Evolutionary conservation across 2,329 filamentous ascomycete genomes (phyloP).

Genomic region (Cladophialophora yegresii): DNA sequence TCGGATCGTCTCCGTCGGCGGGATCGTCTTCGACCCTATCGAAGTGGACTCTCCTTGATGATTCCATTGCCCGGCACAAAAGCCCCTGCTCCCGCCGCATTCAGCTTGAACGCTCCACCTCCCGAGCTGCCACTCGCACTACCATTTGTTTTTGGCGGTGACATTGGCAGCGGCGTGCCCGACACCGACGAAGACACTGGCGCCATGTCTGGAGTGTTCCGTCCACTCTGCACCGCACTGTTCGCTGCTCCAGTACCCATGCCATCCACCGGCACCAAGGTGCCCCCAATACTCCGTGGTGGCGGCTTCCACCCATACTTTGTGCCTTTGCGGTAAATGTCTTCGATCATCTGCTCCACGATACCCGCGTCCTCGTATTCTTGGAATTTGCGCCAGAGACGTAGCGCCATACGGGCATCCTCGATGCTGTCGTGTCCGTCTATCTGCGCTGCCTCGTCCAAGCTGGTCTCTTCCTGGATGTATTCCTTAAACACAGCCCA

Average conservation of each 20-base stretch:
- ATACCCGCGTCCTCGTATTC: slow-evolving; percentile 87
- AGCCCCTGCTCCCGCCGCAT: slow-evolving; percentile 22
- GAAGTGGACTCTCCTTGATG: slow-evolving; percentile 34
- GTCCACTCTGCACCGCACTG: slow-evolving; percentile 35
- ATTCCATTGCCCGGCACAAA: slow-evolving; percentile 36
- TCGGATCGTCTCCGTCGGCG: not conserved
- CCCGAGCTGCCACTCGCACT: slow-evolving; percentile 11
- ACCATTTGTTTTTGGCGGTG: slow-evolving; percentile 20
- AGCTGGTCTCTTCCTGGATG: slow-evolving; percentile 81
- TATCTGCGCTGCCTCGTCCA: slow-evolving; percentile 34
- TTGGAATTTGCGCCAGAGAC: slow-evolving; percentile 84
- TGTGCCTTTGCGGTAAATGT: slow-evolving; percentile 72
- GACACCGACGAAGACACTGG: not conserved
- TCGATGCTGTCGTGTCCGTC: slow-evolving; percentile 85
- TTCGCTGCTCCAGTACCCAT: slow-evolving; percentile 31
- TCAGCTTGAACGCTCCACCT: slow-evolving; percentile 27
- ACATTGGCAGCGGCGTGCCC: slow-evolving; percentile 21
- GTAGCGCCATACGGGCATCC: slow-evolving; percentile 86
- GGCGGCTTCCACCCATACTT: slow-evolving; percentile 62
- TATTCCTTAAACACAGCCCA: slow-evolving; percentile 90
- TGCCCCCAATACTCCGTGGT: slow-evolving; percentile 39
- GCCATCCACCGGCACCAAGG: slow-evolving; percentile 37
- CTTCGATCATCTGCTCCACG: slow-evolving; percentile 77
- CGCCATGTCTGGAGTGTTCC: slow-evolving; percentile 38
- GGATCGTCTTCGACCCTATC: slow-evolving; percentile 16